Evolutionary conservation across 306 rosid species (phyloP).

Genomic region (Acmispon strigosus): DNA sequence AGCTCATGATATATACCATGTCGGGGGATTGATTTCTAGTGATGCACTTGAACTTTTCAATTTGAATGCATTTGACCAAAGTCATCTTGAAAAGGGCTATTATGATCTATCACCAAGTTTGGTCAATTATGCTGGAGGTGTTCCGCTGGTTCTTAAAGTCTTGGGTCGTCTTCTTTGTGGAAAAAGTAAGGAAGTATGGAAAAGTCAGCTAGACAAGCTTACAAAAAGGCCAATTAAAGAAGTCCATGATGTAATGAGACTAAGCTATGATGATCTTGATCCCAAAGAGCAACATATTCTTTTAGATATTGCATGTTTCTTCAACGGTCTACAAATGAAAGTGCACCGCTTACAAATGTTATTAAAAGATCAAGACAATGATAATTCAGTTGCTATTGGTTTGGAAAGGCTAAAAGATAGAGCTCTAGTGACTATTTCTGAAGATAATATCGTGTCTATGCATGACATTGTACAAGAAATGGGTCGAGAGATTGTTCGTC

Average conservation of each 20-base stretch:
- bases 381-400: too few species aligned
- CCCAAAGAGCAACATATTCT: too few species aligned
- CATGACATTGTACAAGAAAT: too few species aligned
- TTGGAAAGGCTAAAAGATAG: too few species aligned
- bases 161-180: not conserved
- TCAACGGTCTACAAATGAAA: too few species aligned
- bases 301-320: too few species aligned
- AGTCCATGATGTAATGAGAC: not conserved
- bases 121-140: not conserved
- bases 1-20: not conserved
- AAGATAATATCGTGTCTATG: too few species aligned
- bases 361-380: too few species aligned
- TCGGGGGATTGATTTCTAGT: not conserved
- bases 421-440: too few species aligned
- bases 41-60: not conserved
- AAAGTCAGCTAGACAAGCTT: not conserved
- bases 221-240: not conserved
- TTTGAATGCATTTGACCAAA: not conserved
- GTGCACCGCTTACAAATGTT: too few species aligned
- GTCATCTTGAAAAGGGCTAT: not conserved
- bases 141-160: not conserved
- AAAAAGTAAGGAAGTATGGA: not conserved
- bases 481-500: too few species aligned
- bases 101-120: not conserved
- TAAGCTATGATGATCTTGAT: slow-evolving; percentile 1